Conservation (phyloP, 495 filamentous ascomycete species). For the Umbilicaria muhlenbergii region DNA sequence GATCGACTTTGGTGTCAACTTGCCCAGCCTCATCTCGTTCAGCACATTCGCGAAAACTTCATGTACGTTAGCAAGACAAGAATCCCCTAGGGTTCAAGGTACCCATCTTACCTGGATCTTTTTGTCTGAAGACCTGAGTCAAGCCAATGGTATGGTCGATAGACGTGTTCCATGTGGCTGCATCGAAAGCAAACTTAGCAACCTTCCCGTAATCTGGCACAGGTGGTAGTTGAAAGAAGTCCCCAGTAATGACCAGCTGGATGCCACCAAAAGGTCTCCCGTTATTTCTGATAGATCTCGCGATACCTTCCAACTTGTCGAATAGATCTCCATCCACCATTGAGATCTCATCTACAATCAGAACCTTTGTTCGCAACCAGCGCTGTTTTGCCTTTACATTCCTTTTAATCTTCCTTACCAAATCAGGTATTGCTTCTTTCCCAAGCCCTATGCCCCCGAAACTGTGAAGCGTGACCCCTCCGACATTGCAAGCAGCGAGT, state of each 20-base stretch:
- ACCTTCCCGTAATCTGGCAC: slow-evolving; percentile 65
- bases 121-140: slow-evolving; percentile 91
- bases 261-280: slow-evolving; percentile 91
- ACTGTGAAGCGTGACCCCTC: slow-evolving; percentile 88
- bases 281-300: slow-evolving; percentile 67
- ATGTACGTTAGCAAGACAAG: slow-evolving; percentile 8
- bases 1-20: slow-evolving; percentile 52
- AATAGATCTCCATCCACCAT: slow-evolving; percentile 98
- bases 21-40: slow-evolving; percentile 91
- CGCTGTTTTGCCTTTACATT: slow-evolving; percentile 77
- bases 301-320: slow-evolving; percentile 86
- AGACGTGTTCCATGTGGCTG: slow-evolving; percentile 74
- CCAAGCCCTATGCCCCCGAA: slow-evolving; percentile 92
- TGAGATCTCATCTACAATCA: slow-evolving; percentile 90
- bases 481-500: slow-evolving; percentile 91
- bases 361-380: slow-evolving; percentile 74
- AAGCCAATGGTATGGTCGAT: slow-evolving; percentile 93
- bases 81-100: not conserved
- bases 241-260: slow-evolving; percentile 87
- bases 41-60: slow-evolving; percentile 81
- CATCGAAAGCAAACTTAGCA: slow-evolving; percentile 83
- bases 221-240: slow-evolving; percentile 94
- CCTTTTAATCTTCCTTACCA: slow-evolving; percentile 81
- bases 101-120: slow-evolving; percentile 52
- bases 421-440: slow-evolving; percentile 66